Evolutionary conservation across 1,139 yeast species (phyloP).

Genomic region (Suhomyces atakaporum): DNA sequence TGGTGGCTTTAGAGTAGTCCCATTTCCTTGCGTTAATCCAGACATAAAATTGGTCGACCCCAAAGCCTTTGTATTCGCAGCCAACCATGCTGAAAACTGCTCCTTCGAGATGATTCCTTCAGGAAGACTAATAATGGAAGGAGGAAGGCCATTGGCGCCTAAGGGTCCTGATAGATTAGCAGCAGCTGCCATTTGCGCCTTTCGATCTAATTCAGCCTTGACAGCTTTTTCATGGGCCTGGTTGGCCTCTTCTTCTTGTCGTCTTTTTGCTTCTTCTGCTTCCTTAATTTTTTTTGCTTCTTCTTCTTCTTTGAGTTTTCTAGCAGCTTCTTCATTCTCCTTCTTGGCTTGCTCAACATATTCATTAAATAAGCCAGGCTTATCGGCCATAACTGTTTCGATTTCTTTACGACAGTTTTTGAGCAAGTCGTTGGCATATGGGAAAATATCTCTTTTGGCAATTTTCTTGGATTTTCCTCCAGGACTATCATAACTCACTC

Average conservation of each 20-base stretch:
- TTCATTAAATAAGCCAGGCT: constrained; percentile 36
- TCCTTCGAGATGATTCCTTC: constrained; percentile 6
- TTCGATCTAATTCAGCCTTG: not conserved
- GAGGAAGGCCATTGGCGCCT: constrained; percentile 1
- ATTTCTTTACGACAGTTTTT: constrained; percentile 31
- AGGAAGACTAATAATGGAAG: constrained; percentile 5
- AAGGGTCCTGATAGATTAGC: not conserved
- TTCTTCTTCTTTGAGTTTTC: constrained; percentile 2
- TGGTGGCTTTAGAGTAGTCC: constrained; percentile 2
- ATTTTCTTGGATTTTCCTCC: constrained; percentile 27
- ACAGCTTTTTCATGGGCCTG: not conserved
- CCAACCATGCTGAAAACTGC: constrained; percentile 9
- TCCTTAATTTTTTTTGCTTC: constrained; percentile 2
- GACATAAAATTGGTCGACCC: not conserved
- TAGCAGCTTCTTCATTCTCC: constrained; percentile 6
- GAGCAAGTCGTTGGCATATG: constrained; percentile 40
- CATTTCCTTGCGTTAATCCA: not conserved
- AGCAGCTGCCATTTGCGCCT: not conserved
- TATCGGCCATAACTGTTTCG: constrained; percentile 32
- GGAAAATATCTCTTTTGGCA: constrained; percentile 49
- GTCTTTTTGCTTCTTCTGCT: constrained; percentile 3
- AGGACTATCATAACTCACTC: not conserved
- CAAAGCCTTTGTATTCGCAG: constrained; percentile 6
- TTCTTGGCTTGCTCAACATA: constrained; percentile 31
- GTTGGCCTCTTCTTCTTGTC: constrained; percentile 4